Evolutionary conservation across 441 rosid genomes (phyloP), one percentile per base, ranked within the genome.

Genomic region (Populus hybrid): DNA sequence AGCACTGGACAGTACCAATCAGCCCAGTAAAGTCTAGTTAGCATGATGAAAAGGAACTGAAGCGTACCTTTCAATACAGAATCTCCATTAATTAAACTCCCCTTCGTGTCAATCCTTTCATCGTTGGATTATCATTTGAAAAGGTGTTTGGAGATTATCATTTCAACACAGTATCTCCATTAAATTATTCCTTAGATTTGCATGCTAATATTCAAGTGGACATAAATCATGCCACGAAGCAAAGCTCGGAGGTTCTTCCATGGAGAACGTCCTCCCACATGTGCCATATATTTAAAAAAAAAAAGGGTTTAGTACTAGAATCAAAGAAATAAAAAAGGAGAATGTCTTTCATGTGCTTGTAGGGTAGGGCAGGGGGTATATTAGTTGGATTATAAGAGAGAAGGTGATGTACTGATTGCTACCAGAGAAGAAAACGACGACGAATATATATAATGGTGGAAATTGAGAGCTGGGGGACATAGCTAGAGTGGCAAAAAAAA

Each of bases 201-300:
- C 56, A 45, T 45, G 56, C 56, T 45, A 45, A 45, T 38, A 38
- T 38, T 45, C 56, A 29, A 29, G 68, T 65, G 82, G 84, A 53
- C 76, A 31, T 21, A 72, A 68, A n/a, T 35, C 45, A 40, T 73
- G 88, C 84, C 89, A 87, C 85, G 85, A 81, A 67, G 80, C 74
- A 24, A 38, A 31, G 18, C 8, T 28, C 77, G 6, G 7, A 66
- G 65, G 68, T 68, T 78, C 61, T 72, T 80, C 71, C 80, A 71
- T 67, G 69, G 68, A 71, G 42, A 68, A 14, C 65, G 45, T 68
- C 77, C 77, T 74, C 76, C 29, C 76, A 77, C 78, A 79, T 75
- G 79, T 81, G 72, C 64, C 76, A 63, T 50, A 66, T 14, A 11
- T 29, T 29, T 6, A 9, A 59, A 9, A 38, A 12, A 68, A 36